A percentile compares a stretch with the other conserved stretches of the same genome.
These are phyloP conservation scores for Pilaira anomala DNA, from an alignment of 192 early-diverging fungal species.

Conservation along the genomic window DNA sequence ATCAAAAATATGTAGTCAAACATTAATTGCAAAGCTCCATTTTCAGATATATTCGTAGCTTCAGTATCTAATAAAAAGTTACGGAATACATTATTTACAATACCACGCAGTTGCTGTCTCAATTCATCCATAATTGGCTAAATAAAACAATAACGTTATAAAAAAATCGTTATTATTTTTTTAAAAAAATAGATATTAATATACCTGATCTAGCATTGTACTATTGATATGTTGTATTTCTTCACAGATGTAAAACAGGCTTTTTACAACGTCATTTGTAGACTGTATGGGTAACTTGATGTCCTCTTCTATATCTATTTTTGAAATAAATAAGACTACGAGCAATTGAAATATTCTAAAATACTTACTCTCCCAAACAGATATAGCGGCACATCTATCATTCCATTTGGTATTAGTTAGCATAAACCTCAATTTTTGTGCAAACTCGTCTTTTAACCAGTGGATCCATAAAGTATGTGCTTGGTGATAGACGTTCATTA, in stretches of 20 bases:
- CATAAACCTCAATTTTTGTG: constrained; percentile 22
- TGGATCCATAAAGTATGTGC: constrained; percentile 48
- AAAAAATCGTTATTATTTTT: no score
- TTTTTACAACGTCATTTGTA: constrained; percentile 38
- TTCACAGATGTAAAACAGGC: constrained; percentile 41
- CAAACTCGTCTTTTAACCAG: constrained; percentile 19
- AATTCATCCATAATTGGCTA: constrained; percentile 13
- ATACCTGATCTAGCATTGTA: constrained; percentile 48
- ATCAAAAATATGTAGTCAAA: constrained; percentile 58
- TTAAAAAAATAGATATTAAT: neutral
- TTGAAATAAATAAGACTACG: neutral
- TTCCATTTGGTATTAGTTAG: constrained; percentile 40
- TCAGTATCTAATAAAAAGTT: neutral
- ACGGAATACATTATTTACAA: constrained; percentile 1
- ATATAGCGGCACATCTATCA: constrained; percentile 35
- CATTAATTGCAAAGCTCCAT: constrained; percentile 60
- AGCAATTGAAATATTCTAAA: neutral
- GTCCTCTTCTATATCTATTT: constrained; percentile 11
- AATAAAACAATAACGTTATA: neutral
- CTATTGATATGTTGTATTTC: constrained; percentile 46
- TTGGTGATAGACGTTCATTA: constrained; percentile 37
- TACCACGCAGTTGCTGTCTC: neutral
- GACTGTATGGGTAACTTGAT: constrained; percentile 43
- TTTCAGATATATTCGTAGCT: constrained; percentile 37
- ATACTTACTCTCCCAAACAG: constrained; percentile 51